Conservation (phyloP, 768 basidiomycete species). For the Hericium rajendrae region DNA sequence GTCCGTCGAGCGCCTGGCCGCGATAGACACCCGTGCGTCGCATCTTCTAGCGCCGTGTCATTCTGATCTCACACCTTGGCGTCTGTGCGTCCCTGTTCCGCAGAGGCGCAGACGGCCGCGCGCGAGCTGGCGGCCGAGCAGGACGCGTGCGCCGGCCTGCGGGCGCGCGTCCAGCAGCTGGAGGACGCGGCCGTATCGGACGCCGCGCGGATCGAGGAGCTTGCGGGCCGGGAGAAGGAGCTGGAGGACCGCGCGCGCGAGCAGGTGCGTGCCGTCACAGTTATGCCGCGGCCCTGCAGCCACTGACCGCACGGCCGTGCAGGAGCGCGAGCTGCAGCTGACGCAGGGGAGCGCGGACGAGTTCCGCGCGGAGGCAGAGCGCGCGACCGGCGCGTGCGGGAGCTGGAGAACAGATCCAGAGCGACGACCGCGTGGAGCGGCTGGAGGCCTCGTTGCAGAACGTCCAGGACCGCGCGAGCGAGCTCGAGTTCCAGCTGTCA, state of each 20-base stretch:
- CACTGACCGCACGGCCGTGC: not conserved
- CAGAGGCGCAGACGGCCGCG: conserved; percentile 18
- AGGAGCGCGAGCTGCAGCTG: conserved; percentile 73
- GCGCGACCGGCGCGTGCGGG: conserved; percentile 51
- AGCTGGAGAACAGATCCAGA: conserved; percentile 79
- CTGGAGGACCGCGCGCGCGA: conserved; percentile 41
- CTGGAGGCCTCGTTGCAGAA: conserved; percentile 67
- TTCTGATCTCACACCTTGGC: not conserved
- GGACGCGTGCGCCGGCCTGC: conserved; percentile 10
- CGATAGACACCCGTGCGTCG: conserved; percentile 48
- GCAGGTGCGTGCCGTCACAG: conserved; percentile 27
- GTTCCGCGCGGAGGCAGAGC: conserved; percentile 41
- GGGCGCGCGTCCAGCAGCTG: conserved; percentile 31
- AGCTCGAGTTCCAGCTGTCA: conserved; percentile 73
- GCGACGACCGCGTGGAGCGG: conserved; percentile 70
- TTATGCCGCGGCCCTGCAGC: not conserved
- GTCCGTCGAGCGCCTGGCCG: conserved; percentile 48
- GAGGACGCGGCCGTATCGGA: conserved; percentile 30
- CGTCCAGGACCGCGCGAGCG: conserved; percentile 73
- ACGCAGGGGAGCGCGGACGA: conserved; percentile 45
- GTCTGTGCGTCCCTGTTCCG: not conserved
- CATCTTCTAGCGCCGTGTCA: not conserved
- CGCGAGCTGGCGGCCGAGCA: conserved; percentile 15
- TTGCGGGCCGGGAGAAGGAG: conserved; percentile 45
- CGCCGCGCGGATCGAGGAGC: conserved; percentile 29